These are phyloP conservation scores for Spathaspora girioi DNA, from an alignment of 805 yeast genomes.

Conservation along the genomic window DNA sequence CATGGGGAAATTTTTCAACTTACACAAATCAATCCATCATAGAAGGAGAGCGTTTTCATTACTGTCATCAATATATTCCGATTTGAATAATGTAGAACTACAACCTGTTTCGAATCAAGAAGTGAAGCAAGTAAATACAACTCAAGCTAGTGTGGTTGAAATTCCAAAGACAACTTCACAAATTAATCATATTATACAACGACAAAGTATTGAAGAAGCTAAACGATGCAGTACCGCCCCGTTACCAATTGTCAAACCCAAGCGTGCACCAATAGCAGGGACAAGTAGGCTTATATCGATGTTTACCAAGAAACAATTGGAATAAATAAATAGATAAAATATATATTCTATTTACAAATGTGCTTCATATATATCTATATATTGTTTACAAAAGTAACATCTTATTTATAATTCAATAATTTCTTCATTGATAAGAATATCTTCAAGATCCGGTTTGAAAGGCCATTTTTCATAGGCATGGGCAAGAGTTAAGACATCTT, in stretches of 20 bases:
- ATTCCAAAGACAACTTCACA: neutral
- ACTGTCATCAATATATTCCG: conserved; percentile 3
- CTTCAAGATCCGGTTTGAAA: conserved; percentile 58
- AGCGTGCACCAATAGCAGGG: neutral
- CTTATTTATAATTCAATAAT: neutral
- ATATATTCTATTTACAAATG: too few relatives aligned
- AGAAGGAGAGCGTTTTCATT: neutral
- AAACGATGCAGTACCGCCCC: neutral
- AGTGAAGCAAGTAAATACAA: neutral
- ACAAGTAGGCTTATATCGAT: neutral
- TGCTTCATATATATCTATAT: neutral
- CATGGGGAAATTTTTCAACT: neutral
- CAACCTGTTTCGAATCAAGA: conserved; percentile 2
- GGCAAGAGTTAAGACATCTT: conserved; percentile 53
- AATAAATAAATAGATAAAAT: neutral
- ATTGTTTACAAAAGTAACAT: neutral
- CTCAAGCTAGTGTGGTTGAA: neutral
- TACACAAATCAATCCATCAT: neutral
- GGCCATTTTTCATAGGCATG: conserved; percentile 72
- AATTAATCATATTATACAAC: neutral
- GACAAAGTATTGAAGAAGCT: neutral
- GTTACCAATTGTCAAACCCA: neutral
- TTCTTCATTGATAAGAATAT: conserved; percentile 3
- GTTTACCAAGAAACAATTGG: neutral
- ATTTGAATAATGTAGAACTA: neutral